phyloP scores from a whole-genome alignment of 2,329 filamentous ascomycete genomes.

The Pseudogymnoascus sp. region DNA sequence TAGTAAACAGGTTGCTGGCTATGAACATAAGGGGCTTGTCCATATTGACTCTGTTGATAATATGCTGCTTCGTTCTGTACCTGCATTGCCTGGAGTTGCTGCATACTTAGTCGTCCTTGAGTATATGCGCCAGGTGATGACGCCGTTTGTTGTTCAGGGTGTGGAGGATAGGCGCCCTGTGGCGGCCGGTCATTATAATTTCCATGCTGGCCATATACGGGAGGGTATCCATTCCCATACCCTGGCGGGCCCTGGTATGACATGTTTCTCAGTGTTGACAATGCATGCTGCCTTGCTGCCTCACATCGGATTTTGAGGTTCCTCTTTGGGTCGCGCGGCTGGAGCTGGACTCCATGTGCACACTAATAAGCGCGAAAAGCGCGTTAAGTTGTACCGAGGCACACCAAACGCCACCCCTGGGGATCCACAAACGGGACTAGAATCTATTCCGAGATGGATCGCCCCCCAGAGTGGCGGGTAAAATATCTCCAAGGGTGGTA shows the following conservation, averaged over 20 bases:
- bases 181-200: constrained; percentile 6
- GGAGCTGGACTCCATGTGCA: background rate
- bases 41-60: constrained; percentile 18
- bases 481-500: background rate
- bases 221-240: constrained; percentile 20
- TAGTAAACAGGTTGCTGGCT: constrained; percentile 27
- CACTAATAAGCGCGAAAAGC: background rate
- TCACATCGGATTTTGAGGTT: background rate
- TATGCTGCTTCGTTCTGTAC: constrained; percentile 13
- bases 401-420: constrained; percentile 2
- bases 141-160: constrained; percentile 10
- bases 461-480: background rate
- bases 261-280: constrained; percentile 16
- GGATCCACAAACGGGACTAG: background rate
- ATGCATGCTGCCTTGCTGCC: constrained; percentile 1
- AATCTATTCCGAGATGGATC: constrained; percentile 8
- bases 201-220: constrained; percentile 1
- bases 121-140: constrained; percentile 11
- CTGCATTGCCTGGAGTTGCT: constrained; percentile 15
- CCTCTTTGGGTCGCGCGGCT: constrained; percentile 2
- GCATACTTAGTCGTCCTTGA: constrained; percentile 16
- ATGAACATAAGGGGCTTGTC: constrained; percentile 19
- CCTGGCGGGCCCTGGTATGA: constrained; percentile 23
- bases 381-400: background rate
- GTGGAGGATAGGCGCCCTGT: constrained; percentile 9